Conservation (phyloP, 2,329 filamentous ascomycete species). For the Alternaria brassicicola region DNA sequence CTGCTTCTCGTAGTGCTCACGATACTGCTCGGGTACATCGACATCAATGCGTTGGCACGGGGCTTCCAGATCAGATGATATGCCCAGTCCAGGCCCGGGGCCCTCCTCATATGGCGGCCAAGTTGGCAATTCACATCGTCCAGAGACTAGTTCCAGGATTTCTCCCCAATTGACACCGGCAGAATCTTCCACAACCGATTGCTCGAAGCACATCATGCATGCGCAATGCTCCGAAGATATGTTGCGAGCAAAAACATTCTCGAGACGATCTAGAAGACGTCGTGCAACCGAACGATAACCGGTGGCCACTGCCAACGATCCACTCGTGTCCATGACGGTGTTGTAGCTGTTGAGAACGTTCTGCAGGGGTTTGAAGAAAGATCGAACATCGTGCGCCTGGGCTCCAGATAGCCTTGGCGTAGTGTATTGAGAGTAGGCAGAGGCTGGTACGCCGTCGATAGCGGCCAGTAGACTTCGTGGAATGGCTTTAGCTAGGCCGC, state of each 20-base stretch:
- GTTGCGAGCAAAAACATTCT: conserved; percentile 92
- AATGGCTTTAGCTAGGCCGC: conserved; percentile 74
- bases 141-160: conserved; percentile 89
- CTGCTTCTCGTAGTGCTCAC: conserved; percentile 89
- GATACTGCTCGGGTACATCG: conserved; percentile 91
- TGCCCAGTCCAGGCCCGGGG: conserved; percentile 63
- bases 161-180: conserved; percentile 91
- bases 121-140: conserved; percentile 79
- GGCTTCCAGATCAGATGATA: conserved; percentile 56
- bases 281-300: conserved; percentile 95
- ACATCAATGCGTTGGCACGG: conserved; percentile 84
- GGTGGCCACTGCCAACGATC: conserved; percentile 91
- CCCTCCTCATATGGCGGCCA: conserved; percentile 81
- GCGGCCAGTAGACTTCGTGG: conserved; percentile 75
- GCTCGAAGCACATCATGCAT: conserved; percentile 79
- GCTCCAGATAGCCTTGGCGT: conserved; percentile 57
- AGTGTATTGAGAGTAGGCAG: conserved; percentile 64
- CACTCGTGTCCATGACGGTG: conserved; percentile 78
- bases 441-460: conserved; percentile 61
- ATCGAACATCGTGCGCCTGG: conserved; percentile 65
- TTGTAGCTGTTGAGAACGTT: conserved; percentile 85
- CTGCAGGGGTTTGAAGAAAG: conserved; percentile 82
- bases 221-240: conserved; percentile 84
- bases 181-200: conserved; percentile 51
- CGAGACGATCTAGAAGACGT: conserved; percentile 83